Evolutionary conservation across 148 eudicot species (phyloP).

Genomic region (Dysphania ambrosioides): DNA sequence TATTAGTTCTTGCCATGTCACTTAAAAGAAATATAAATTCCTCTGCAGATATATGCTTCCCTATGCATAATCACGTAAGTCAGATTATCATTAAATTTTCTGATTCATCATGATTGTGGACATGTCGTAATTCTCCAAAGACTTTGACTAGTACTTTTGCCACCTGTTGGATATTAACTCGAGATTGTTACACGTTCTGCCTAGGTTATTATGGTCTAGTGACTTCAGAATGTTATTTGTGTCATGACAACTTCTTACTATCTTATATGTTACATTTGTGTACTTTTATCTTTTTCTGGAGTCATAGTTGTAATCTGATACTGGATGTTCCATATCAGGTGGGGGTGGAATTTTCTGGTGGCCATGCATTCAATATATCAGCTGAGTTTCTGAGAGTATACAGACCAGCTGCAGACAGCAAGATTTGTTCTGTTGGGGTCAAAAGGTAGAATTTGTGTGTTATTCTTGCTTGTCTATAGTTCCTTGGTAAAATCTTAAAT

Average conservation of each 20-base stretch:
- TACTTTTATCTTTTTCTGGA: background rate
- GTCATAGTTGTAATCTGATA: conserved; percentile 3
- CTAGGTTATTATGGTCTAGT: background rate
- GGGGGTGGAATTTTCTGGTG: conserved; percentile 70
- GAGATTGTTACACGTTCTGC: background rate
- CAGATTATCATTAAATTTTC: background rate
- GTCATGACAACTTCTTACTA: background rate
- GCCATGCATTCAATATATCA: conserved; percentile 47
- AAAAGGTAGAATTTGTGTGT: conserved; percentile 54
- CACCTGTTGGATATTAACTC: background rate
- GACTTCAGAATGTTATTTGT: background rate
- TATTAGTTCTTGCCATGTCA: too few relatives aligned
- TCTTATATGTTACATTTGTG: background rate
- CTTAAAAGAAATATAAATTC: too few relatives aligned
- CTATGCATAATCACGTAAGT: too few relatives aligned
- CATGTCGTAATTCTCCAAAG: background rate
- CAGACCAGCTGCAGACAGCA: conserved; percentile 95
- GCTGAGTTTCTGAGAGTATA: conserved; percentile 80
- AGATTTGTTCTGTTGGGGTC: conserved; percentile 79
- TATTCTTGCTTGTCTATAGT: background rate
- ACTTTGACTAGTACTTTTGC: background rate
- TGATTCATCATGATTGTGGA: background rate
- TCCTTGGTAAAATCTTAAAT: background rate
- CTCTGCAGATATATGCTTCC: too few relatives aligned
- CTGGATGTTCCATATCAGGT: conserved; percentile 43